phyloP scores from a whole-genome alignment of 2,329 filamentous ascomycete genomes.

The Hypoxylon sp. region DNA sequence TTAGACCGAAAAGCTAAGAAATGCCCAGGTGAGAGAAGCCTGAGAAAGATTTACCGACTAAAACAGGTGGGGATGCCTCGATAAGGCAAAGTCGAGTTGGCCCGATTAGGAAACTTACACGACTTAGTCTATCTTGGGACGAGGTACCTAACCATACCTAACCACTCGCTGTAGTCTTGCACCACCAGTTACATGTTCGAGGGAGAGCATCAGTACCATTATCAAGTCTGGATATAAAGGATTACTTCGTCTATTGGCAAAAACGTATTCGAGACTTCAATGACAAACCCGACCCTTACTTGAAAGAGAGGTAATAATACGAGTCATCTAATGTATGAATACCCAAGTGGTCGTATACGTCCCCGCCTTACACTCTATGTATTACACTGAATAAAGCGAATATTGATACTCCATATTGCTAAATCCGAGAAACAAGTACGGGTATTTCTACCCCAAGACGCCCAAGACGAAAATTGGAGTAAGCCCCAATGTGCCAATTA shows the following conservation, averaged over 20 bases:
- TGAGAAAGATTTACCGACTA: conserved; percentile 35
- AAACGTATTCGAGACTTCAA: not conserved
- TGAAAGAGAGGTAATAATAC: conserved; percentile 9
- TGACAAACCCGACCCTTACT: conserved; percentile 7
- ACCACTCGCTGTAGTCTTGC: not conserved
- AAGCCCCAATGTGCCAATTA: conserved; percentile 1
- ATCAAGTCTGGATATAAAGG: conserved; percentile 6
- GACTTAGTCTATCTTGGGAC: conserved; percentile 15
- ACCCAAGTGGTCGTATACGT: conserved; percentile 15
- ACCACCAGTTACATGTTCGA: conserved; percentile 2
- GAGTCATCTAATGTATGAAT: conserved; percentile 17
- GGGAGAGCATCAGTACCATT: conserved; percentile 1
- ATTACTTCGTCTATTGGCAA: conserved; percentile 1
- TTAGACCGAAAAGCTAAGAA: not conserved
- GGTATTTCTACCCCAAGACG: not conserved
- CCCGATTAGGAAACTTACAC: conserved; percentile 39
- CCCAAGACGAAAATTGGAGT: not conserved
- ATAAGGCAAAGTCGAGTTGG: conserved; percentile 37
- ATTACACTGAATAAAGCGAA: not conserved
- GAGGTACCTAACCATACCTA: not conserved
- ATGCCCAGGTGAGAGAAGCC: conserved; percentile 1
- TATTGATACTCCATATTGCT: conserved; percentile 12
- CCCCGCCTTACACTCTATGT: conserved; percentile 20
- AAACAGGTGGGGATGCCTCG: conserved; percentile 33
- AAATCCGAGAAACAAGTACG: conserved; percentile 9